Percentiles rank a stretch among this genome's conserved stretches.
phyloP scores from a whole-genome alignment of 176 grass and related monocot genomes.

The Zoysia pacifica region DNA sequence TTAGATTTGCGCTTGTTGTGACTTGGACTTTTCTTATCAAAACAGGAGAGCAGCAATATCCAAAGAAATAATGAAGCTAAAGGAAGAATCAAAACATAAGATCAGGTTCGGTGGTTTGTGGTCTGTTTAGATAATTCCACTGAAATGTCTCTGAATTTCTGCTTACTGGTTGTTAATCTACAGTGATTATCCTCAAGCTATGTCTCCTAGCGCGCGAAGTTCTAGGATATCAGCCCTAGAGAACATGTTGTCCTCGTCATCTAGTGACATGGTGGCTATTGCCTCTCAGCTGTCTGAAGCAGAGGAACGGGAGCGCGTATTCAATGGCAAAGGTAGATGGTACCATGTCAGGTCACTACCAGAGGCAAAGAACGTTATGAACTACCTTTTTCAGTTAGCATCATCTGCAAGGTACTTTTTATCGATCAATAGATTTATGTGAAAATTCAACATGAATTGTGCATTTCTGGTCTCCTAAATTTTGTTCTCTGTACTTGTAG shows the following conservation, averaged over 20 bases:
- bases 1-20: background rate
- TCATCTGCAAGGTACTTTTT: conserved; percentile 71
- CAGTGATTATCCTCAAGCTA: conserved; percentile 76
- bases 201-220: conserved; percentile 95
- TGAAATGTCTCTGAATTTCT: background rate
- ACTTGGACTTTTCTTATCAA: background rate
- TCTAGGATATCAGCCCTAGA: conserved; percentile 94
- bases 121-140: background rate
- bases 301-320: conserved; percentile 76
- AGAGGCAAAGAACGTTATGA: conserved; percentile 84
- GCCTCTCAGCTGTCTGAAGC: conserved; percentile 90
- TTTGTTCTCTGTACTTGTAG: conserved; percentile 41
- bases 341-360: conserved; percentile 77
- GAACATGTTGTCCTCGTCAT: conserved; percentile 87
- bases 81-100: conserved; percentile 70
- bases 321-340: conserved; percentile 82
- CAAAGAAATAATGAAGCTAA: conserved; percentile 85
- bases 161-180: background rate
- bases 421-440: conserved; percentile 16
- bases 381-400: conserved; percentile 76
- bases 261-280: conserved; percentile 79
- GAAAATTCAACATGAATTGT: background rate
- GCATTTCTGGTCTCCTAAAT: conserved; percentile 3
- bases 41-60: conserved; percentile 82
- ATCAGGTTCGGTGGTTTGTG: conserved; percentile 48